These are phyloP conservation scores for Bondarzewia mesenterica DNA, from an alignment of 1,284 basidiomycete species.

Conservation along the genomic window DNA sequence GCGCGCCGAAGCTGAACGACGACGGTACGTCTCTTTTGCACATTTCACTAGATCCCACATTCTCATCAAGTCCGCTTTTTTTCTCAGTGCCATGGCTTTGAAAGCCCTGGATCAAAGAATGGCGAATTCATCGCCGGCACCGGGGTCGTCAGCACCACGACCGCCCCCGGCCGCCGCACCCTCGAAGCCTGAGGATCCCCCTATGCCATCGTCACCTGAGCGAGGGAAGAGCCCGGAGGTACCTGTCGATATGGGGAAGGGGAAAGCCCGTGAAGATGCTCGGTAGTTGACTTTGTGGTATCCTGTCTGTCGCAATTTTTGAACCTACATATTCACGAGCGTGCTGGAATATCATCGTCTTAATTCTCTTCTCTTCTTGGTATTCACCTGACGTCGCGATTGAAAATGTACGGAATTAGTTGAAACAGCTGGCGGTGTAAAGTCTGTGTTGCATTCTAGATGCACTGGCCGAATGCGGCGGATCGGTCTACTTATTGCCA, in stretches of 20 bases:
- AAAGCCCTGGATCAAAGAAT: conserved; percentile 93
- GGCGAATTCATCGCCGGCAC: conserved; percentile 33
- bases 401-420: too few species aligned
- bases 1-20: conserved; percentile 87
- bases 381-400: too few species aligned
- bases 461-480: not conserved
- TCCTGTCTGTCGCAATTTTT: too few species aligned
- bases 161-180: conserved; percentile 29
- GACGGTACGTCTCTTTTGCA: conserved; percentile 65
- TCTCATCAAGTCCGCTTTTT: not conserved
- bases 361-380: too few species aligned
- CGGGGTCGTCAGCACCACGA: conserved; percentile 27
- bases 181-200: conserved; percentile 23
- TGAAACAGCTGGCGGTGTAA: too few species aligned
- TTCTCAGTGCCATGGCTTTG: conserved; percentile 75
- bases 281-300: not conserved
- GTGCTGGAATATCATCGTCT: too few species aligned
- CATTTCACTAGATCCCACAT: not conserved
- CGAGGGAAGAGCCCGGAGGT: conserved; percentile 21
- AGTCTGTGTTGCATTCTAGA: too few species aligned
- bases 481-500: too few species aligned
- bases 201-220: not conserved
- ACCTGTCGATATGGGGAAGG: conserved; percentile 1
- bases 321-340: too few species aligned
- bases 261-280: conserved; percentile 12